Percentiles rank a stretch among this genome's conserved stretches.
These are phyloP conservation scores for Anthracocystis setariae DNA, from an alignment of 1,284 basidiomycete species.

Conservation along the genomic window DNA sequence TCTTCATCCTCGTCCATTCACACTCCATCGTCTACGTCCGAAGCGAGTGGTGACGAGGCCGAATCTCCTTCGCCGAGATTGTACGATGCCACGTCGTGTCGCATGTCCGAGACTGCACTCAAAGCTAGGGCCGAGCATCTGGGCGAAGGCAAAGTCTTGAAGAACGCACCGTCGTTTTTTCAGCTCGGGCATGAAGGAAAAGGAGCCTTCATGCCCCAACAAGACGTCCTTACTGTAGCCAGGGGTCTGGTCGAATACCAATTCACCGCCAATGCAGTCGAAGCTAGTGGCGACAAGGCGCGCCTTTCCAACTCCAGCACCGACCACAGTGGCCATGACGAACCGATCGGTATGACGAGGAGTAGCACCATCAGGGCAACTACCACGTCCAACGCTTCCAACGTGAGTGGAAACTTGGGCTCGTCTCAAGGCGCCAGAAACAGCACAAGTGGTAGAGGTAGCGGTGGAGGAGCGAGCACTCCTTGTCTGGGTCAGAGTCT, in stretches of 20 bases:
- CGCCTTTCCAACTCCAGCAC: constrained; percentile 5
- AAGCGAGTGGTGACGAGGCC: constrained; percentile 46
- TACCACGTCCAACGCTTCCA: neutral
- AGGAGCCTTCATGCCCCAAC: constrained; percentile 52
- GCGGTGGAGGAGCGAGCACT: constrained; percentile 33
- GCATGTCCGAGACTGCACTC: constrained; percentile 28
- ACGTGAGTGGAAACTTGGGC: neutral
- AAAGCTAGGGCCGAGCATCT: constrained; percentile 29
- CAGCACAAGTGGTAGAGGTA: neutral
- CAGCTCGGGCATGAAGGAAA: constrained; percentile 57
- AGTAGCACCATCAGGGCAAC: constrained; percentile 20
- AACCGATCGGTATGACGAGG: constrained; percentile 6
- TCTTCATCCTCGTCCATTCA: constrained; percentile 44
- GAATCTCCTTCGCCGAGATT: constrained; percentile 41
- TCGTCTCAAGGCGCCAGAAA: neutral
- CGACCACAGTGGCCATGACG: neutral
- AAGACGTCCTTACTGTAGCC: constrained; percentile 45
- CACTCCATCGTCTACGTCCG: constrained; percentile 47
- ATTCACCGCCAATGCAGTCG: constrained; percentile 16
- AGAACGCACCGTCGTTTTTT: constrained; percentile 50
- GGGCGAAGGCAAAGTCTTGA: constrained; percentile 32
- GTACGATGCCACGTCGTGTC: constrained; percentile 22
- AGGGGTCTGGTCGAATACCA: constrained; percentile 47
- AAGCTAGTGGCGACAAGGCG: constrained; percentile 16
- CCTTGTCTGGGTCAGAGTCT: constrained; percentile 40